These are phyloP conservation scores for Pinus albicaulis DNA, from an alignment of 75 land plant species.

Conservation along the genomic window DNA sequence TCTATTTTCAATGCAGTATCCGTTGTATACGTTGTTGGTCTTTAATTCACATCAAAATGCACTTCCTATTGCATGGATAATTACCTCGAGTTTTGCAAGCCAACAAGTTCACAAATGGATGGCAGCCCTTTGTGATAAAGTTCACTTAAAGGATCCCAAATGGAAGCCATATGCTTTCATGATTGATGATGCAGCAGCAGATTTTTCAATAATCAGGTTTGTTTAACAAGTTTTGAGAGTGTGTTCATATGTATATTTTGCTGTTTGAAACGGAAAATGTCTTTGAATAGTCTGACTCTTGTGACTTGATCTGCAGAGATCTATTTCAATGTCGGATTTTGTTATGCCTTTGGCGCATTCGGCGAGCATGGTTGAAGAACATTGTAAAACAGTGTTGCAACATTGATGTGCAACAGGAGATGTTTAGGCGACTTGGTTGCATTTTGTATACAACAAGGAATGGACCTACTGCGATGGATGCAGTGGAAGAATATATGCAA, in stretches of 20 bases:
- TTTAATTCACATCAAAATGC: slow-evolving; percentile 49
- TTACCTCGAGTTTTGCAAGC: slow-evolving; percentile 12
- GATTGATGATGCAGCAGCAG: slow-evolving; percentile 42
- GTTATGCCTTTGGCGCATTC: slow-evolving; percentile 48
- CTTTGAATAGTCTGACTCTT: neutral
- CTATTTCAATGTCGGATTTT: slow-evolving; percentile 29
- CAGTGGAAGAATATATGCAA: slow-evolving; percentile 38
- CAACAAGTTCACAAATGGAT: slow-evolving; percentile 27
- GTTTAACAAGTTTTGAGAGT: slow-evolving; percentile 1
- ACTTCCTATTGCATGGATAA: slow-evolving; percentile 22
- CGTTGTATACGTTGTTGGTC: slow-evolving; percentile 31
- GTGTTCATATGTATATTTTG: neutral
- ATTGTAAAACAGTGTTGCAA: slow-evolving; percentile 34
- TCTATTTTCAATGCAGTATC: slow-evolving; percentile 24
- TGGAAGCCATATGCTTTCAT: slow-evolving; percentile 43
- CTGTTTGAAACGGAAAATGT: neutral
- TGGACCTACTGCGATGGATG: slow-evolving; percentile 12
- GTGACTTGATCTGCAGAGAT: slow-evolving; percentile 23
- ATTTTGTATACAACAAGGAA: slow-evolving; percentile 30
- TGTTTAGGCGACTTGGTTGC: slow-evolving; percentile 36
- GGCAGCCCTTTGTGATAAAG: slow-evolving; percentile 29
- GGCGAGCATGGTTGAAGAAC: slow-evolving; percentile 41
- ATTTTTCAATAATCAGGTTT: slow-evolving; percentile 35
- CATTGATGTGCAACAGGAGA: slow-evolving; percentile 29
- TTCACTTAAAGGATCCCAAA: slow-evolving; percentile 22